Evolutionary conservation across 2,329 filamentous ascomycete genomes (phyloP), one percentile per base, ranked within the genome.

Genomic region (Thielaviopsis cerberus): DNA sequence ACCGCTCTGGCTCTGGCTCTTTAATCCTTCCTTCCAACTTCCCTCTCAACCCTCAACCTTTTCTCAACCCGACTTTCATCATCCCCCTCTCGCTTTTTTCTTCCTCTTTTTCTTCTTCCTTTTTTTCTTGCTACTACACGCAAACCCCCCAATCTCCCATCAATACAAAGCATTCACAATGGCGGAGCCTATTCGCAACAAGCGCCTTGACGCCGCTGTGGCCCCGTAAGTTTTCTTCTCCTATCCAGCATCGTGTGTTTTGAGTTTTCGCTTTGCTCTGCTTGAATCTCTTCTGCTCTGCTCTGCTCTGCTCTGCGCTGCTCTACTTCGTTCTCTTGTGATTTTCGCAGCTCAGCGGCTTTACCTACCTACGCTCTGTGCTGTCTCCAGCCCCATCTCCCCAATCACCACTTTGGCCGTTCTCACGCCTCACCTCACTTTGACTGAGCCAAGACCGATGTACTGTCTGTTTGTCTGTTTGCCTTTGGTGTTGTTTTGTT

Each of bases 151-250:
- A 60, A 58, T 63, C 64, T 63, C 63, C 61, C 61, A 60, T 64
- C 62, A 61, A 65, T 59, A 63, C 57, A n/a, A 57, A 63, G 59
- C 59, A 58, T 63, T 61, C 62, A 65, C 65, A 65, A 81, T 82
- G 78, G 77, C 78, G 66, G 78, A 82, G 69, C 78, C 79, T 63
- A 82, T 82, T 68, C 78, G 78, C 71, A 80, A 79, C 71, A 80
- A 81, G 71, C 76, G 79, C 65, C 71, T 75, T 61, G 78, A 81
- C 65, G 68, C 74, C 66, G 69, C 73, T 63, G 72, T 73, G 69
- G 79, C 79, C 65, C 79, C 79, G 79, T 82, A 72, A 72, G 79
- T 78, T 34, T 60, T 53, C 27, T 59, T 27, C 23, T 37, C 34
- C 53, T 52, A 58, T 51, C 57, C 61, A 59, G 57, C 62, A 60